Percentiles rank a stretch among this genome's conserved stretches.
Evolutionary conservation across 1,284 basidiomycete species (phyloP).

Genomic region (Athelia sp.): DNA sequence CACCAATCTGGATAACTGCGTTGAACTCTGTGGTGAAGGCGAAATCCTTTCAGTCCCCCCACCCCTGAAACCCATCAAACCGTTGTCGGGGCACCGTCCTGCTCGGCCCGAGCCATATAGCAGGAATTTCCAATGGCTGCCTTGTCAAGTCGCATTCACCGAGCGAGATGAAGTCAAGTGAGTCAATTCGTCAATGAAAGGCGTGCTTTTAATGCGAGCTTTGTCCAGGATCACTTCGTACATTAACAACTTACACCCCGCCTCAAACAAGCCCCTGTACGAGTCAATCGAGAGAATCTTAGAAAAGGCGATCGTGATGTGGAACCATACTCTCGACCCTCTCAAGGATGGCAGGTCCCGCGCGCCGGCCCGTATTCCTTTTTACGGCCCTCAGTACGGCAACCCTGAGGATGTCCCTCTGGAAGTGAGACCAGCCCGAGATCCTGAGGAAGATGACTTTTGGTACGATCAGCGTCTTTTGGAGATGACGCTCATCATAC

Average conservation of each 20-base stretch:
- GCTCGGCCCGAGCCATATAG: neutral
- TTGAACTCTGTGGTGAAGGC: neutral
- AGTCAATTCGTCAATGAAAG: neutral
- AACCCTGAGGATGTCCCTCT: neutral
- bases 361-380: neutral
- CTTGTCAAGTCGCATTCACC: constrained; percentile 24
- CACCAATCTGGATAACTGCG: neutral
- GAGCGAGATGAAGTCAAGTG: constrained; percentile 12
- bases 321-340: constrained; percentile 11
- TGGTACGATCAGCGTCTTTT: constrained; percentile 8
- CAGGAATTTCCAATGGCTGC: constrained; percentile 26
- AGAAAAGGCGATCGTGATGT: constrained; percentile 10
- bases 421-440: constrained; percentile 1
- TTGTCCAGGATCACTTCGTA: constrained; percentile 13
- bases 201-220: too few relatives aligned
- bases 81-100: neutral
- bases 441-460: neutral
- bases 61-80: neutral
- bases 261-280: constrained; percentile 6
- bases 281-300: constrained; percentile 11
- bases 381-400: neutral
- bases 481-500: constrained; percentile 9
- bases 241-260: constrained; percentile 26
- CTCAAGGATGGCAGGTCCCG: neutral
- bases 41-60: neutral